Evolutionary conservation across 2,329 filamentous ascomycete species (phyloP).

Genomic region (Colletotrichum kahawae): DNA sequence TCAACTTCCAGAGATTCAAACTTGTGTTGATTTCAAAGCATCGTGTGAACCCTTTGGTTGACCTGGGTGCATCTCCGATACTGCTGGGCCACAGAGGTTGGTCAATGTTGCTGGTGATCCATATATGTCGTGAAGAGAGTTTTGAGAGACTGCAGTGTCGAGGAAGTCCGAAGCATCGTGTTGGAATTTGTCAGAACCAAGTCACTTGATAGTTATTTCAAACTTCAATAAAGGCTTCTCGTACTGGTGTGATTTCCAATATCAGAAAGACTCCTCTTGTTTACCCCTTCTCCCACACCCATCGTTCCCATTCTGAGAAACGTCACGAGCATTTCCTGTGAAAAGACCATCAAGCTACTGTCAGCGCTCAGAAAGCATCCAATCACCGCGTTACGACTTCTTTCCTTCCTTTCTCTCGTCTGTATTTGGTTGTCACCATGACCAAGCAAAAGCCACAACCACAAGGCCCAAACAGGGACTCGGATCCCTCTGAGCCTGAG

Average conservation of each 20-base stretch:
- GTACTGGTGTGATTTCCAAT: not conserved
- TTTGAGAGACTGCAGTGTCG: not conserved
- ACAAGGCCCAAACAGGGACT: not conserved
- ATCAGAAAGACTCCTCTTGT: not conserved
- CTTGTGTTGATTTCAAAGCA: not conserved
- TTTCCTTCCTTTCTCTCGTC: not conserved
- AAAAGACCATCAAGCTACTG: rapidly evolving
- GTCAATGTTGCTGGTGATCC: not conserved
- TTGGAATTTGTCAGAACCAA: not conserved
- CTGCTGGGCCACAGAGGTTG: not conserved
- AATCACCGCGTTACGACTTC: not conserved
- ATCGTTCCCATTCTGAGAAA: not conserved
- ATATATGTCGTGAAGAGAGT: not conserved
- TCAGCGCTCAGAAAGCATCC: not conserved
- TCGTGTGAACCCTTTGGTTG: not conserved
- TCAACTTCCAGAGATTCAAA: not conserved
- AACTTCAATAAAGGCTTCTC: rapidly evolving
- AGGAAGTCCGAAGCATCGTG: not conserved
- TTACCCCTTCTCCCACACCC: not conserved
- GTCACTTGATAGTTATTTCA: not conserved
- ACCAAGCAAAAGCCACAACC: not conserved
- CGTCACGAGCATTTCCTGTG: not conserved
- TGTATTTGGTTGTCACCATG: not conserved
- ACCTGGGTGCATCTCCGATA: not conserved
- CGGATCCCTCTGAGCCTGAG: not conserved